phyloP scores from a whole-genome alignment of 2,329 filamentous ascomycete genomes.

The Fusarium metavorans region DNA sequence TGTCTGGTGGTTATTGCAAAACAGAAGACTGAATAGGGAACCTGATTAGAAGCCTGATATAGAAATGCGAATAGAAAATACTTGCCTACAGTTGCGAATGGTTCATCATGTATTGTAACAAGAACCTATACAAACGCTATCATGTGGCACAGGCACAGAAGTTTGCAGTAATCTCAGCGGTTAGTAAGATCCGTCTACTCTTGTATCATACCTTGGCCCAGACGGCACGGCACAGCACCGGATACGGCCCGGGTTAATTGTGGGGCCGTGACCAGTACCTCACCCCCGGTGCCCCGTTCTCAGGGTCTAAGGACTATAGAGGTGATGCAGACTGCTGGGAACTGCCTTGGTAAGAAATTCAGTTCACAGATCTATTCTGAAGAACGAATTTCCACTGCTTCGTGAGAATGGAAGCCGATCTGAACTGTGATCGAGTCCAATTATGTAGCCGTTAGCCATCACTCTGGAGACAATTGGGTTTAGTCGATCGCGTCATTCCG shows the following conservation, averaged over 20 bases:
- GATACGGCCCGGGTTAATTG: not conserved
- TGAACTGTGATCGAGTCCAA: not conserved
- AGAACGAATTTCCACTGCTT: not conserved
- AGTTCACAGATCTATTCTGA: not conserved
- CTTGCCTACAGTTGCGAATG: not conserved
- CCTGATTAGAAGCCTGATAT: not conserved
- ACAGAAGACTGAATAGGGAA: not conserved
- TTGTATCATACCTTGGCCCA: not conserved
- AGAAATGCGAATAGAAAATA: not conserved
- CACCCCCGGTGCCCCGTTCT: not conserved
- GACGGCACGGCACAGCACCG: not conserved
- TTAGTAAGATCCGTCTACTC: not conserved
- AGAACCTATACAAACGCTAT: too few relatives aligned
- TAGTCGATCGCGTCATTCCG: not conserved
- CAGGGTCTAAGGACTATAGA: not conserved
- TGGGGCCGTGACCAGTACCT: not conserved
- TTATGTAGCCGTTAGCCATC: not conserved
- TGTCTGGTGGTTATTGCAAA: not conserved
- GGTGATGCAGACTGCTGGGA: not conserved
- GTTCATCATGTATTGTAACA: too few relatives aligned
- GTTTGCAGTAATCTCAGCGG: too few relatives aligned
- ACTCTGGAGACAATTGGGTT: not conserved
- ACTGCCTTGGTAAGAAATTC: not conserved
- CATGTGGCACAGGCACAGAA: too few relatives aligned
- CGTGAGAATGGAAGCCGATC: not conserved